Evolutionary conservation across 1,284 basidiomycete species (phyloP).

Genomic region (Vanrija pseudolonga): DNA sequence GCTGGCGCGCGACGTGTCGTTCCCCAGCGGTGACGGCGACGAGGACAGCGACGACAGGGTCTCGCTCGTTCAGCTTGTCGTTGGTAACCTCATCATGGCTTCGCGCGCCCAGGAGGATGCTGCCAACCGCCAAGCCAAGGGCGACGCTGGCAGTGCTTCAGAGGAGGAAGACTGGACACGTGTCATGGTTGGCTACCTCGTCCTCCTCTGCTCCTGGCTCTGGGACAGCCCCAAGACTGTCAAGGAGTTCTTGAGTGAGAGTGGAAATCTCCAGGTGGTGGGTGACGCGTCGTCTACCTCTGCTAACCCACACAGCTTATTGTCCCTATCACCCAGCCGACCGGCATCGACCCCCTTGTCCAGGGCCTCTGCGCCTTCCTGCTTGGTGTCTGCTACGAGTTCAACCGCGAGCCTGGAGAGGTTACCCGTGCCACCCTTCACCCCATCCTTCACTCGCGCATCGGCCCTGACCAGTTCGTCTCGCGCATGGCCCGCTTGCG

Average conservation of each 20-base stretch:
- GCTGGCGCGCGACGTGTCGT: slow-evolving; percentile 52
- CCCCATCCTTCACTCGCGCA: slow-evolving; percentile 74
- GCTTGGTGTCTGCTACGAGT: slow-evolving; percentile 90
- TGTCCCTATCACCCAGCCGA: slow-evolving; percentile 86
- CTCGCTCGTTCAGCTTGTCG: slow-evolving; percentile 54
- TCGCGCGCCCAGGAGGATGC: slow-evolving; percentile 54
- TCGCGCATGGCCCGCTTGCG: slow-evolving; percentile 80
- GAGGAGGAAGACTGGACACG: slow-evolving; percentile 74
- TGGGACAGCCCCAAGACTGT: slow-evolving; percentile 91
- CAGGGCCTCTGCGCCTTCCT: slow-evolving; percentile 90
- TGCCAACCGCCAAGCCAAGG: slow-evolving; percentile 42
- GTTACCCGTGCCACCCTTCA: slow-evolving; percentile 82
- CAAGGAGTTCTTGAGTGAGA: slow-evolving; percentile 79
- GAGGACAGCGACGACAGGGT: slow-evolving; percentile 55
- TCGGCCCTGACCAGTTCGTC: slow-evolving; percentile 81
- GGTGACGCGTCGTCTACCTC: slow-evolving; percentile 42
- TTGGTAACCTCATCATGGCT: slow-evolving; percentile 63
- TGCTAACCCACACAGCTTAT: slow-evolving; percentile 61
- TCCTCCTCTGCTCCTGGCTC: slow-evolving; percentile 84
- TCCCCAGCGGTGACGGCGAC: slow-evolving; percentile 40
- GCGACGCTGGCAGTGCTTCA: slow-evolving; percentile 32
- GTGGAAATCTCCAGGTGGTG: slow-evolving; percentile 84
- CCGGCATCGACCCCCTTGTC: slow-evolving; percentile 78
- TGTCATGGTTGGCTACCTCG: slow-evolving; percentile 79
- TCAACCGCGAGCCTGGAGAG: slow-evolving; percentile 85